Conservation (phyloP, 495 filamentous ascomycete genomes). For the Polyplosphaeria fusca region DNA sequence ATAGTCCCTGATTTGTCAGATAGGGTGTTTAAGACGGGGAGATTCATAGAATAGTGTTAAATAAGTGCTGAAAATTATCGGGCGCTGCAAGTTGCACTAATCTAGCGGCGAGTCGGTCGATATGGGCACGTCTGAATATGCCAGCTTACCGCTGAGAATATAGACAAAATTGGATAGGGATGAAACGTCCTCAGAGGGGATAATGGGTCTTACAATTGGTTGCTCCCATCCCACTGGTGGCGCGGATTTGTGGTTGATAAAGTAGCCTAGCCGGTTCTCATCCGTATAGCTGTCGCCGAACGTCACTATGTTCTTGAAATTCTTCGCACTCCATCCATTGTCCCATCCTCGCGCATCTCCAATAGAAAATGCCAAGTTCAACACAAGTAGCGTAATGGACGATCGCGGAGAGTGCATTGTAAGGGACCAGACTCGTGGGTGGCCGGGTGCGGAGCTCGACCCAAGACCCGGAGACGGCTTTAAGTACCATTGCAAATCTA, state of each 20-base stretch:
- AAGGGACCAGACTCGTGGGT: constrained; percentile 17
- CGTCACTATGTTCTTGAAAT: constrained; percentile 53
- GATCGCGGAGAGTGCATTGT: constrained; percentile 12
- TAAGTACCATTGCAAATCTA: constrained; percentile 7
- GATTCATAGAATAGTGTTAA: too few relatives aligned
- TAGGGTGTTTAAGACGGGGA: too few relatives aligned
- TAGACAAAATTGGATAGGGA: too few relatives aligned
- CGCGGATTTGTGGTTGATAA: constrained; percentile 52
- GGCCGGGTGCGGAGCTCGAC: constrained; percentile 4
- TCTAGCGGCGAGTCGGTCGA: too few relatives aligned
- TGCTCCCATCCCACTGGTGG: constrained; percentile 59
- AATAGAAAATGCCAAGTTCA: constrained; percentile 19
- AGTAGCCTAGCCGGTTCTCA: constrained; percentile 61
- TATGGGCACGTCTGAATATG: too few relatives aligned
- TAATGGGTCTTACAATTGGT: constrained; percentile 48
- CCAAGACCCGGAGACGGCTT: not conserved
- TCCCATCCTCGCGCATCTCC: not conserved
- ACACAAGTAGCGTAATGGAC: constrained; percentile 13
- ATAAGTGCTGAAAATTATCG: too few relatives aligned
- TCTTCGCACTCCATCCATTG: constrained; percentile 38
- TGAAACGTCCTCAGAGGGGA: too few relatives aligned
- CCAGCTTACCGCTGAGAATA: too few relatives aligned
- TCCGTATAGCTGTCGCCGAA: constrained; percentile 79
- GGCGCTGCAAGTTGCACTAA: too few relatives aligned
- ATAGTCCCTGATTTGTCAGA: constrained; percentile 29